Conservation (phyloP, 176 grass and related monocot genomes). For the Triticum monococcum region DNA sequence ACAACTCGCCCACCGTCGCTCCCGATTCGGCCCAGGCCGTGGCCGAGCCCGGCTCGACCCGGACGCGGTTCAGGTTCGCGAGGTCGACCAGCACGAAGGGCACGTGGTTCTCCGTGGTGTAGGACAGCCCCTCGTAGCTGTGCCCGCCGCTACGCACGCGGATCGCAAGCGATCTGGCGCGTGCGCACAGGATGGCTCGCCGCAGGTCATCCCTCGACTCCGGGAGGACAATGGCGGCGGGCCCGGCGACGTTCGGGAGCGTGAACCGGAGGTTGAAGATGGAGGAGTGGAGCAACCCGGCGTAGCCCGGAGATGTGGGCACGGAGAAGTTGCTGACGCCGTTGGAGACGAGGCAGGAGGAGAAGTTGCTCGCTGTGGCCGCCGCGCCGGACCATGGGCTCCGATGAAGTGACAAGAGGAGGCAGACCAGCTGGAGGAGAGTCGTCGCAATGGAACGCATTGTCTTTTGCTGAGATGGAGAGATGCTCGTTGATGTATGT, state of each 20-base stretch:
- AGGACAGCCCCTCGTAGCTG: slow-evolving; percentile 77
- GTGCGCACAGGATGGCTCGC: slow-evolving; percentile 31
- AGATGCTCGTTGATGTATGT: background rate
- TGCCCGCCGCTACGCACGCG: slow-evolving; percentile 69
- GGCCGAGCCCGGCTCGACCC: slow-evolving; percentile 21
- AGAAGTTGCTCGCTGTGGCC: background rate
- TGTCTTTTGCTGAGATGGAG: background rate
- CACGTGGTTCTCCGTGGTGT: slow-evolving; percentile 35
- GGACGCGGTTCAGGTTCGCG: slow-evolving; percentile 40
- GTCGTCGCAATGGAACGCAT: background rate
- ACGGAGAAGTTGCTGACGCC: slow-evolving; percentile 59
- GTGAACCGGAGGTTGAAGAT: slow-evolving; percentile 63
- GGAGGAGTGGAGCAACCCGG: slow-evolving; percentile 48
- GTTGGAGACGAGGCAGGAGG: slow-evolving; percentile 50
- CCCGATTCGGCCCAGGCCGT: slow-evolving; percentile 61
- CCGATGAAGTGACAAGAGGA: background rate
- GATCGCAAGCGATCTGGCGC: slow-evolving; percentile 30
- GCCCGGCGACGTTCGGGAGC: slow-evolving; percentile 28
- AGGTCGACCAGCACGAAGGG: slow-evolving; percentile 67
- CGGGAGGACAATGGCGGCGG: slow-evolving; percentile 45
- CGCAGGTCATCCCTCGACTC: slow-evolving; percentile 25
- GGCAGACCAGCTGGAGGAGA: background rate
- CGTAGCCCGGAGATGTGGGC: slow-evolving; percentile 32
- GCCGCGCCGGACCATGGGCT: background rate
- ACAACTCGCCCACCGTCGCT: slow-evolving; percentile 66